Base-by-base conservation (phyloP, 176 grass and related monocot species). In the Eremochloa ophiuroides region DNA sequence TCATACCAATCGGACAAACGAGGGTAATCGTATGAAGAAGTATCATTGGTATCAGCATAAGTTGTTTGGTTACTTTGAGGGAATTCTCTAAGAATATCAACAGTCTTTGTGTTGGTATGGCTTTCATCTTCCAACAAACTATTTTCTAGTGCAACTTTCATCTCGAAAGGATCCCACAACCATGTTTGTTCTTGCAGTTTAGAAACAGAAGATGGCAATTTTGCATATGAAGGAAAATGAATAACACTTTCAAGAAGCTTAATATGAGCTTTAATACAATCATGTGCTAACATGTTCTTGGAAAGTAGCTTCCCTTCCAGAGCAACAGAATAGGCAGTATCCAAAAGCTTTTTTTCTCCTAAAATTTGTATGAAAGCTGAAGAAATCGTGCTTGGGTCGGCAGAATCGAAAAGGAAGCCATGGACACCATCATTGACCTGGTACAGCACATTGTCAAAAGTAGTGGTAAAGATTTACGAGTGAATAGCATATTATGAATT, bases 201-300 rank as follows among this genome's bases (percentile, higher is more conserved):
- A 86, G 92, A 93, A 60, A 80, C 46, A 55, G 90, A 78, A 86
- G 60, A 60, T 25, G 96, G 96, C 71, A 91, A 76, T 61, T 82
- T 91, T 74, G 81, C 85, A 72, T 95, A 62, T 73, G 96, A 98
- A 72, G 96, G 93, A 87, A 93, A 95, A 73, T 93, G 75, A 42
- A 95, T 77, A 82, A 93, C 55, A 29, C 62, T 91, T 93, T 95
- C 96, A 73, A 98, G 88, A 91, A 98, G 93, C 75, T 77, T 89
- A 81, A 94, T 82, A 88, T 95, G 82, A 86, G 79, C 76, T 66
- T 59, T 69, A 77, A 98, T 82, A 75, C 89, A 98, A 76, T 98
- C 93, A 88, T 82, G 91, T 47, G 88, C 93, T 86, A 95, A 83
- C 93, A 95, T 98, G 81, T 95, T 87, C 81, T 90, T 90, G 34